These are phyloP conservation scores for Phytophthora lateralis DNA, from an alignment of 352 stramenopile genomes.

Conservation along the genomic window DNA sequence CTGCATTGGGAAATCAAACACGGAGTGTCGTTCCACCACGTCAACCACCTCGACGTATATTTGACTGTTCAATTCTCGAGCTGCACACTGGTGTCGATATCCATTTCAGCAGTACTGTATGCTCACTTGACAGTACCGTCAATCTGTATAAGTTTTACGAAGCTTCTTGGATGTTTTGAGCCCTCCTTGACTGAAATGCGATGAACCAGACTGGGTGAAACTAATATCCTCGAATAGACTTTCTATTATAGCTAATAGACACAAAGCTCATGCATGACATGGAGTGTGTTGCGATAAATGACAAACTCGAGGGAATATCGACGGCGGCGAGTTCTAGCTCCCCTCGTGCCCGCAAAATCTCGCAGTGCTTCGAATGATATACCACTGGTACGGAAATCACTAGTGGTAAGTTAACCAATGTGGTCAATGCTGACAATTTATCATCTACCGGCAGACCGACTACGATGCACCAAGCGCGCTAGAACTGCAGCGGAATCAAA, in stretches of 20 bases:
- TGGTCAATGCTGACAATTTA: neutral
- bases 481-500: constrained; percentile 1
- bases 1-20: constrained; percentile 4
- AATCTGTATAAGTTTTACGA: too few relatives aligned
- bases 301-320: neutral
- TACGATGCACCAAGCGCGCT: constrained; percentile 7
- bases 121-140: too few relatives aligned
- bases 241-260: neutral
- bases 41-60: neutral
- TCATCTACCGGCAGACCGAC: constrained; percentile 5
- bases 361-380: neutral
- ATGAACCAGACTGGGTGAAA: neutral
- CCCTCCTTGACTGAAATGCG: neutral
- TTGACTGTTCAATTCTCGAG: neutral
- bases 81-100: neutral
- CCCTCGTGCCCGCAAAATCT: constrained; percentile 10
- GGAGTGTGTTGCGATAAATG: constrained; percentile 4
- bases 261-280: neutral
- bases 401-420: neutral
- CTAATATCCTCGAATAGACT: neutral
- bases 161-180: too few relatives aligned
- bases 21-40: neutral
- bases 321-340: constrained; percentile 15
- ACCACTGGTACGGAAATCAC: constrained; percentile 6
- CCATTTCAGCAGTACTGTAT: neutral